These are phyloP conservation scores for Pyrus hybrid DNA, from an alignment of 331 rosid genomes.

Conservation along the genomic window DNA sequence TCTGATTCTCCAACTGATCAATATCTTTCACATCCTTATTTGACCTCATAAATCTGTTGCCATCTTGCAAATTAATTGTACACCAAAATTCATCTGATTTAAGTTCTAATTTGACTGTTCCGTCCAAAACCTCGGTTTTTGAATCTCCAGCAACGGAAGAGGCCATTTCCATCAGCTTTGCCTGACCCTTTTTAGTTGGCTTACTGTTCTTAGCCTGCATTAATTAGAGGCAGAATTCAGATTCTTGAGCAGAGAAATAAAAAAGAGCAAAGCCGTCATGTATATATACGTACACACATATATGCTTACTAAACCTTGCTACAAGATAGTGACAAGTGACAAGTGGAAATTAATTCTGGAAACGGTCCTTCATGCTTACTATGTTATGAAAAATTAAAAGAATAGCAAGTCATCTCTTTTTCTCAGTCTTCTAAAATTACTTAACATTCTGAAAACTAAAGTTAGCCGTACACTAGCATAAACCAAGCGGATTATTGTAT, in stretches of 20 bases:
- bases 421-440: background rate
- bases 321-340: background rate
- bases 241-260: background rate
- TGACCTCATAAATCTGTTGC: background rate
- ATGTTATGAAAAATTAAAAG: background rate
- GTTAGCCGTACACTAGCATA: background rate
- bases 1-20: conserved; percentile 34
- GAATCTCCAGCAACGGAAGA: conserved; percentile 26
- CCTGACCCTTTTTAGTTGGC: conserved; percentile 24
- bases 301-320: background rate
- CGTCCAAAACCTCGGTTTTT: conserved; percentile 21
- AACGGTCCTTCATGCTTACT: background rate
- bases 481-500: background rate
- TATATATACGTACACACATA: background rate
- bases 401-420: background rate
- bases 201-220: conserved; percentile 51
- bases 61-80: conserved; percentile 23
- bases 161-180: conserved; percentile 27
- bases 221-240: conserved; percentile 5
- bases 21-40: conserved; percentile 18
- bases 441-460: background rate
- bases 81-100: conserved; percentile 26
- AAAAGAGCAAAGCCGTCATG: conserved; percentile 2
- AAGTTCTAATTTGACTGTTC: conserved; percentile 12
- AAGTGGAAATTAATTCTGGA: background rate